These are phyloP conservation scores for Allantophomopsis lycopodina DNA, from an alignment of 2,329 filamentous ascomycete genomes.

Conservation along the genomic window DNA sequence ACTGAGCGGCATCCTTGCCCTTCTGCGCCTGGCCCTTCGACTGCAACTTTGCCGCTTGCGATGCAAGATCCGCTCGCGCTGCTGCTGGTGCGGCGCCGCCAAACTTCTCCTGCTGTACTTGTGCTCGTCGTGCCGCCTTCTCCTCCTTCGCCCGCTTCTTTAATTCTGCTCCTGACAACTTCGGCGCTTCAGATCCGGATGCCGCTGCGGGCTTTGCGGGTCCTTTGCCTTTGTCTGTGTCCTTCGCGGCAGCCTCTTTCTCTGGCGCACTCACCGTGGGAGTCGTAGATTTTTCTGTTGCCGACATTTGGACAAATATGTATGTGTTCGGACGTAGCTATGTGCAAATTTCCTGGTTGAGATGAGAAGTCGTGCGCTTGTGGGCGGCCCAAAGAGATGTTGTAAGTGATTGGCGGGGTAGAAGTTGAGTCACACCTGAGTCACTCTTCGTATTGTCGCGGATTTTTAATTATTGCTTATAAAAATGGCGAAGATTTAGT, in stretches of 20 bases:
- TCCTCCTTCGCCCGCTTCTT: conserved; percentile 87
- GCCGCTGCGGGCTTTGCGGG: neutral
- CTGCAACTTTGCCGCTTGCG: conserved; percentile 15
- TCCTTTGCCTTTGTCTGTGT: neutral
- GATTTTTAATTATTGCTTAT: too few species aligned
- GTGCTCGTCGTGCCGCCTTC: conserved; percentile 74
- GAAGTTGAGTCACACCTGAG: too few species aligned
- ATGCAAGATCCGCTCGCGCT: conserved; percentile 5
- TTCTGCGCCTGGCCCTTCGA: conserved; percentile 7
- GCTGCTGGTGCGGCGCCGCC: conserved; percentile 19
- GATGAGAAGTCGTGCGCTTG: too few species aligned
- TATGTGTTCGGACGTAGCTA: too few species aligned
- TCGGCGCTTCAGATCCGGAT: conserved; percentile 22
- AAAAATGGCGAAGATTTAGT: too few species aligned
- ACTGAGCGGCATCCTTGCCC: conserved; percentile 22
- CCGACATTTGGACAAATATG: too few species aligned
- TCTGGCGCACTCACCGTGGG: neutral
- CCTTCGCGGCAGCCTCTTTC: neutral
- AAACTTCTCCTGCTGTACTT: conserved; percentile 41
- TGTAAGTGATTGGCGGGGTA: too few species aligned
- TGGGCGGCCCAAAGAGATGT: too few species aligned
- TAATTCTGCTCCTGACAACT: conserved; percentile 61
- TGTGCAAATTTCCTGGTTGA: too few species aligned
- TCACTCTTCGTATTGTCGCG: too few species aligned
- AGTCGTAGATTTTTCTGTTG: too few species aligned